Conservation (phyloP, 1,284 basidiomycete genomes). For the Pyrrhoderma lamaoense region DNA sequence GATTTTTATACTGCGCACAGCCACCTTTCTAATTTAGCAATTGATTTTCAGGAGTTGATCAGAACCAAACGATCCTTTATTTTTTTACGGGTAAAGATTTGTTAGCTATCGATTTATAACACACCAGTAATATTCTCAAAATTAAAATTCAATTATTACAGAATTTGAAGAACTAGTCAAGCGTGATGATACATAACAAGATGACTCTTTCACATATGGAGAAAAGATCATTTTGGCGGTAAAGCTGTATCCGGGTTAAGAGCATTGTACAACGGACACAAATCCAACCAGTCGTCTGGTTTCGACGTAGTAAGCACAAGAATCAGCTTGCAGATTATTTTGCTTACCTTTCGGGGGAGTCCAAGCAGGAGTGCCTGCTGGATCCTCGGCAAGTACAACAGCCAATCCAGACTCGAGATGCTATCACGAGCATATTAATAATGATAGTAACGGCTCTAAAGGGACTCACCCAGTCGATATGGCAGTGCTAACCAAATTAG, state of each 20-base stretch:
- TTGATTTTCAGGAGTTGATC: too few species aligned
- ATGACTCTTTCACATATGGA: too few species aligned
- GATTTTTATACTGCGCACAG: too few species aligned
- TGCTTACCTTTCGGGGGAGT: slow-evolving; percentile 23
- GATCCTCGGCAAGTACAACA: slow-evolving; percentile 35
- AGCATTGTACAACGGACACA: slow-evolving; percentile 23
- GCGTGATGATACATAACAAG: too few species aligned
- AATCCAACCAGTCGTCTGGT: slow-evolving; percentile 22
- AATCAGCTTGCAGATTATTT: background rate
- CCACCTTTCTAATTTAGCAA: too few species aligned
- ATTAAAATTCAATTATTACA: too few species aligned
- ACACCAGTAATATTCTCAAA: too few species aligned
- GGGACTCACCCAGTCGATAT: slow-evolving; percentile 31
- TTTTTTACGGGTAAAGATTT: too few species aligned
- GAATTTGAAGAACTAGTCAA: too few species aligned
- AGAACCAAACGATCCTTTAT: too few species aligned
- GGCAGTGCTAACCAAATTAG: slow-evolving; percentile 37
- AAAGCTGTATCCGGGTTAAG: slow-evolving; percentile 10
- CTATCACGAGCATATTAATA: background rate
- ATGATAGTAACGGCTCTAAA: too few species aligned
- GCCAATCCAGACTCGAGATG: slow-evolving; percentile 28
- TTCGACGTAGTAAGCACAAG: background rate
- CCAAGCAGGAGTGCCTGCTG: slow-evolving; percentile 19
- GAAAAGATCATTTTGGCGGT: background rate
- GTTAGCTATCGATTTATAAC: too few species aligned